A percentile compares a stretch with the other conserved stretches of the same genome.
Evolutionary conservation across 1,284 basidiomycete genomes (phyloP).

Genomic region (Rhodotorula sp.): DNA sequence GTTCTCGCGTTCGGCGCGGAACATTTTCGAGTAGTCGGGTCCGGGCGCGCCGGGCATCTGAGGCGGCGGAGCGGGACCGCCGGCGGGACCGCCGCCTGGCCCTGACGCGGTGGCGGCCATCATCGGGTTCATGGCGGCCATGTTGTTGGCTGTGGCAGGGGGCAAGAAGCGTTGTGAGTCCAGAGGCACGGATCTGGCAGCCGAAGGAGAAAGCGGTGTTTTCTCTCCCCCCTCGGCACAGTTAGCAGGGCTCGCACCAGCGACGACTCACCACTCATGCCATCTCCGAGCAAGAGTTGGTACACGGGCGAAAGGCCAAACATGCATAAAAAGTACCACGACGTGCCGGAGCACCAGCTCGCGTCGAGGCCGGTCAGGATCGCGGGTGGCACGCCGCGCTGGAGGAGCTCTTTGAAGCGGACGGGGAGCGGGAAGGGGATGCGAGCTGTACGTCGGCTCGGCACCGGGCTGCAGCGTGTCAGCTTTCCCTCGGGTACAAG

Average conservation of each 20-base stretch:
- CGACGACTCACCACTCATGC: conserved; percentile 66
- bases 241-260: not conserved
- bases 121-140: conserved; percentile 34
- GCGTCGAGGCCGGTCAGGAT: conserved; percentile 78
- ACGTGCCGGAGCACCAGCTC: conserved; percentile 96
- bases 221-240: not conserved
- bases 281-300: conserved; percentile 80
- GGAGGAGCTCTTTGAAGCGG: conserved; percentile 98
- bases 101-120: conserved; percentile 13
- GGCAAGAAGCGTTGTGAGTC: not conserved
- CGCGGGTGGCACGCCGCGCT: conserved; percentile 89
- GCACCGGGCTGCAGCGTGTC: too few relatives aligned
- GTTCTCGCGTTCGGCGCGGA: conserved; percentile 89
- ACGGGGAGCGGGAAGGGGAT: conserved; percentile 95
- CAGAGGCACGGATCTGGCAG: too few relatives aligned
- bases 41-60: conserved; percentile 48
- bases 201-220: too few relatives aligned
- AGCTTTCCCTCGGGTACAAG: not conserved
- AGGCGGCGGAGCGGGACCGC: conserved; percentile 8
- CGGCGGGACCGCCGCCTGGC: not conserved
- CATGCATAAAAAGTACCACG: conserved; percentile 99
- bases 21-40: conserved; percentile 84
- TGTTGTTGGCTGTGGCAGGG: conserved; percentile 42
- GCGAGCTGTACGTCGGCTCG: conserved; percentile 66
- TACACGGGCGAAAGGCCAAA: conserved; percentile 96